Base-by-base conservation (phyloP, 192 early-diverging fungal species). In the Spizellomyces sp. region DNA sequence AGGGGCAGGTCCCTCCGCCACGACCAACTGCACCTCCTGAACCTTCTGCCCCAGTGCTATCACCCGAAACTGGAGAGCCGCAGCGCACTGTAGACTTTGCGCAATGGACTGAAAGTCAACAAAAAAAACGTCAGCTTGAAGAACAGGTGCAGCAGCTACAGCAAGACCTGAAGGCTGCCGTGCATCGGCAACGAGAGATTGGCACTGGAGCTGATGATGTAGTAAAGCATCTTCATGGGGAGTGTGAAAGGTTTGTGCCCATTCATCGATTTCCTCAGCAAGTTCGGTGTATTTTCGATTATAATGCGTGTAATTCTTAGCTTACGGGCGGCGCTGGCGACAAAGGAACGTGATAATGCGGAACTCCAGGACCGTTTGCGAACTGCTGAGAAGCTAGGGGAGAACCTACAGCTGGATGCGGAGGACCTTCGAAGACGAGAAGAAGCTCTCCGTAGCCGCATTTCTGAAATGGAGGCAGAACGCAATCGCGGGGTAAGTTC, bases 121-220 rank as follows among this genome's bases (percentile, higher is more conserved):
- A 56, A 64, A 21, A 12, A 60, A 69, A 46, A n/a, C 21, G 52
- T 22, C 58, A 77, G 9, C 70, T 83, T 5, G 60, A 79, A 42
- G 56, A 57, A 12, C 80, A 84, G 50, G 65, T 81, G 22, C 45
- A 48, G 9, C 77, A 71, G 22, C 68, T 79, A 9, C 71, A 78
- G 48, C n/a, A 36, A 5, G 84, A 85, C 48, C 42, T 85, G 8
- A 54, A 79, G 58, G 75, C 77, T 10, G 76, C 68, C 17, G n/a
- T 78, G 6, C 43, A 63, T 17, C 21, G 75, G 43, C 77, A 83
- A 22, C 47, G 75, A 12, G 79, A 85, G 64, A 59, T 57, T 17
- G 66, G 79, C 6, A 66, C 45, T 4, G 46, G 45, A 15, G 79
- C 78, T 5, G 70, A 47, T 14, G 83, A 84, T 55, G 66, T 64